Conservation (phyloP, 371 early-diverging fungal species). For the Fennellomyces sp. region DNA sequence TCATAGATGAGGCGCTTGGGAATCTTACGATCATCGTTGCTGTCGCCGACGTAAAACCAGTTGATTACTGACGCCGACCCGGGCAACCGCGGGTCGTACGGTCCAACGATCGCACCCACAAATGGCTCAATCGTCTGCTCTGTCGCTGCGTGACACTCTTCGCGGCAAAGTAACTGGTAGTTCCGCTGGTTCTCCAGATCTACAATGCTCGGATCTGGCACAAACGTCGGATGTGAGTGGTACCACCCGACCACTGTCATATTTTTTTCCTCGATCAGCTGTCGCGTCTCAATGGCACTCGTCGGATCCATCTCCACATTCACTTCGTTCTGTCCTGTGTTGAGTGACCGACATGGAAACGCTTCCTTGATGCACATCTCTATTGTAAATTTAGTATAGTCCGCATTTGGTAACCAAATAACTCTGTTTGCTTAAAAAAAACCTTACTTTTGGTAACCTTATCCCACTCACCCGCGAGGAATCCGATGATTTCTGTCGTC, state of each 20-base stretch:
- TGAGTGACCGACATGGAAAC: constrained; percentile 76
- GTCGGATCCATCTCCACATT: constrained; percentile 92
- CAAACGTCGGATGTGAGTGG: constrained; percentile 47
- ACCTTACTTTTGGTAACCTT: constrained; percentile 42
- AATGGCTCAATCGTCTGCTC: constrained; percentile 66
- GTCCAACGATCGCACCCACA: constrained; percentile 90
- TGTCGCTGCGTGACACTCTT: constrained; percentile 21
- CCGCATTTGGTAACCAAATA: not conserved
- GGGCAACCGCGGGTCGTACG: constrained; percentile 83
- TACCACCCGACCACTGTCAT: constrained; percentile 86
- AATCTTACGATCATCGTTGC: constrained; percentile 45
- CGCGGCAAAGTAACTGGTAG: constrained; percentile 75
- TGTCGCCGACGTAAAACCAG: constrained; percentile 73
- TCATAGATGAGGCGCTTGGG: constrained; percentile 73
- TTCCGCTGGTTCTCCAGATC: constrained; percentile 83
- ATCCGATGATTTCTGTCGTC: constrained; percentile 86
- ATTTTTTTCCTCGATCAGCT: constrained; percentile 68
- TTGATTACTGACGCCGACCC: constrained; percentile 79
- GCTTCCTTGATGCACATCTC: constrained; percentile 64
- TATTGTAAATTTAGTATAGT: constrained; percentile 10
- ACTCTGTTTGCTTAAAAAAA: not conserved
- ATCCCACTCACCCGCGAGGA: constrained; percentile 82
- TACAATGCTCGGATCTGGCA: constrained; percentile 42
- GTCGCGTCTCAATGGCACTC: constrained; percentile 75
- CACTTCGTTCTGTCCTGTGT: constrained; percentile 71